Evolutionary conservation across 371 early-diverging fungal species (phyloP), one percentile per base, ranked within the genome.

Genomic region (Mortierella sp.): DNA sequence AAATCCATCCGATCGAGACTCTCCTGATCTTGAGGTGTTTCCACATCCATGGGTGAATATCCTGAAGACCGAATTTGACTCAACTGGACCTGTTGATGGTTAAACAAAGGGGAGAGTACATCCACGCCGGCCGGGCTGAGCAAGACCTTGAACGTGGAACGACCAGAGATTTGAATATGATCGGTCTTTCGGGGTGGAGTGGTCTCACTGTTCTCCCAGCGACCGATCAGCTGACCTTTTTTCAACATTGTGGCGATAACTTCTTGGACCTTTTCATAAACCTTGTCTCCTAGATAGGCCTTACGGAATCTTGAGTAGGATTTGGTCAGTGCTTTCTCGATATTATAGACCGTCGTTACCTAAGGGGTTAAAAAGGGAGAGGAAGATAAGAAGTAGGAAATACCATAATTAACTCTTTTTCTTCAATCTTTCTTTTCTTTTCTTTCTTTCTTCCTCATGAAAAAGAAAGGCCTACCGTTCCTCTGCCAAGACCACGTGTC

Each of bases 1-100:
- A 73, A 21, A 46, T 73, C 74, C 55, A 16, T 43, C 53, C 37
- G 15, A 26, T 61, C 72, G 43, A 57, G 56, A 53, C 66, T 62
- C 2, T n/a, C 63, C 1, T 23, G 15, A 2, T 48, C 50, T 18
- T 48, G 58, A 12, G 28, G 19, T 25, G 7, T n/a, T 6, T 28
- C 43, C 29, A 25, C 0, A 7, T 37, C 53, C 18, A 21, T 11
- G 37, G 19, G 0, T 1, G 56, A 51, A 37, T 28, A 57, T 1
- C 46, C 51, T 1, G n/a, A 57, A 18, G 11, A 3, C 4, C 45
- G 44, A 7, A 74, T n/a, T 0, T 64, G 44, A 2, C 45, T 56
- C 16, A 45, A 29, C 23, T 68, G 65, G 2, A 74, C 14, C 16
- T 6, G 0, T 1, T 15, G 47, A 11, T 37, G 43, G 18, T 60